Conservation (phyloP, 495 filamentous ascomycete species). For the Diplogelasinospora grovesii region DNA sequence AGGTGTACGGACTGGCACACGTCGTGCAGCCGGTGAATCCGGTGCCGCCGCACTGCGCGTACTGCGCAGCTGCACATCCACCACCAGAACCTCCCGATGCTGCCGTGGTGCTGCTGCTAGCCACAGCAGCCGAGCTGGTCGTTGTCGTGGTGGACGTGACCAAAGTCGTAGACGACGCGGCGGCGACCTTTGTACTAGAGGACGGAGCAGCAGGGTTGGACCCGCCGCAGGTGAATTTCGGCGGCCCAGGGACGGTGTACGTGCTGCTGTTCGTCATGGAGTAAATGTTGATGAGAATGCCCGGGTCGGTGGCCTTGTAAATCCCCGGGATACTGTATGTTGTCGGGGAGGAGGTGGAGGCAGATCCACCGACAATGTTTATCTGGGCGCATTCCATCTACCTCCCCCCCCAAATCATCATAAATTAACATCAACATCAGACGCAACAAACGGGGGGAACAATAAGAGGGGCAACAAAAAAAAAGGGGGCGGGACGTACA, state of each 20-base stretch:
- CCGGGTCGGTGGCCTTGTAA: conserved; percentile 36
- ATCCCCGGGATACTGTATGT: conserved; percentile 40
- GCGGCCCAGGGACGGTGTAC: conserved; percentile 30
- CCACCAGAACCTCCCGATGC: conserved; percentile 20
- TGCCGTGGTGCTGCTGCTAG: conserved; percentile 2
- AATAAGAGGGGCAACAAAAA: conserved; percentile 5
- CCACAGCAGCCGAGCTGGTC: neutral
- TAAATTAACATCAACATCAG: too few relatives aligned
- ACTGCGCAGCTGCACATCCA: conserved; percentile 29
- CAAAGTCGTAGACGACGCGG: conserved; percentile 22
- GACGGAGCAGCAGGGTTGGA: conserved; percentile 11
- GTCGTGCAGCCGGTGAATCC: conserved; percentile 43
- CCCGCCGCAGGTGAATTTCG: conserved; percentile 25
- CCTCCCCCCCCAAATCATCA: too few relatives aligned
- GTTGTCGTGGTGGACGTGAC: conserved; percentile 8
- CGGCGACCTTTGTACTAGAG: conserved; percentile 19
- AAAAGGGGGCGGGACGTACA: conserved; percentile 21
- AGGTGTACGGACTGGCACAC: conserved; percentile 35
- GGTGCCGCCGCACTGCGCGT: conserved; percentile 44
- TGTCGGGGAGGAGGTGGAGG: conserved; percentile 23
- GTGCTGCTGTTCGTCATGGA: conserved; percentile 20
- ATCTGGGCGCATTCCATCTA: conserved; percentile 47
- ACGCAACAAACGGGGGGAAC: neutral
- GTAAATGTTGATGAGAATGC: conserved; percentile 35
- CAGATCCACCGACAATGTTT: conserved; percentile 37